These are phyloP conservation scores for Apiotrichum veenhuisii DNA, from an alignment of 1,284 basidiomycete species.

Conservation along the genomic window DNA sequence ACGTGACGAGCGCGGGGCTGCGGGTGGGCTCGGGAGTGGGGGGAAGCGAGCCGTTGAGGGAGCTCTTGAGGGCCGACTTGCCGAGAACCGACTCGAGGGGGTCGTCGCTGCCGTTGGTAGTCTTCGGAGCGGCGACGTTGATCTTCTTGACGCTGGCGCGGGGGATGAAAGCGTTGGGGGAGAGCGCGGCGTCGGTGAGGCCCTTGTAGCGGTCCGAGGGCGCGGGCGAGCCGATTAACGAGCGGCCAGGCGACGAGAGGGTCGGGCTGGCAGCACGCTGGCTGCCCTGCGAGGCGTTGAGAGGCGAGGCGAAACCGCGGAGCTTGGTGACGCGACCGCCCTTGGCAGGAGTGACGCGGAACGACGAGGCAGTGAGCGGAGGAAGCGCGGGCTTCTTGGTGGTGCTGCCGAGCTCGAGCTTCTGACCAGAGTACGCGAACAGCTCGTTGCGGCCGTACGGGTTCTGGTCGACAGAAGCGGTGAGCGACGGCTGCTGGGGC, in stretches of 20 bases:
- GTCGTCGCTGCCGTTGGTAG: slow-evolving; percentile 31
- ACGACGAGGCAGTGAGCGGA: slow-evolving; percentile 50
- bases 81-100: slow-evolving; percentile 45
- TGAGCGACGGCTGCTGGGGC: slow-evolving; percentile 53
- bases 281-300: slow-evolving; percentile 36
- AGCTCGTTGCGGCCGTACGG: slow-evolving; percentile 77
- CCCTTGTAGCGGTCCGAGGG: slow-evolving; percentile 51
- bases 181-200: slow-evolving; percentile 56
- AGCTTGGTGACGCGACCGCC: slow-evolving; percentile 50
- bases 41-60: slow-evolving; percentile 50
- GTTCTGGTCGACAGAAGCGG: slow-evolving; percentile 78
- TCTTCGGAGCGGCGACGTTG: slow-evolving; percentile 65
- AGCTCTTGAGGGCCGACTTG: slow-evolving; percentile 36
- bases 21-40: slow-evolving; percentile 38
- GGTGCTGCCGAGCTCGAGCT: slow-evolving; percentile 41
- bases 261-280: slow-evolving; percentile 33
- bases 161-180: slow-evolving; percentile 60
- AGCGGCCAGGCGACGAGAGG: slow-evolving; percentile 17
- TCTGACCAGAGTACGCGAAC: slow-evolving; percentile 50
- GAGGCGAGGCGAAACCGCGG: slow-evolving; percentile 52
- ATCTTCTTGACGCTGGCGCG: slow-evolving; percentile 92
- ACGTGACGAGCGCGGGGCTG: slow-evolving; percentile 56
- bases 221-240: slow-evolving; percentile 34
- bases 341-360: slow-evolving; percentile 46
- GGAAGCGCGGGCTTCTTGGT: slow-evolving; percentile 52